A percentile compares a stretch with the other conserved stretches of the same genome.
phyloP scores from a whole-genome alignment of 306 rosid genomes.

The Bauhinia variegata region DNA sequence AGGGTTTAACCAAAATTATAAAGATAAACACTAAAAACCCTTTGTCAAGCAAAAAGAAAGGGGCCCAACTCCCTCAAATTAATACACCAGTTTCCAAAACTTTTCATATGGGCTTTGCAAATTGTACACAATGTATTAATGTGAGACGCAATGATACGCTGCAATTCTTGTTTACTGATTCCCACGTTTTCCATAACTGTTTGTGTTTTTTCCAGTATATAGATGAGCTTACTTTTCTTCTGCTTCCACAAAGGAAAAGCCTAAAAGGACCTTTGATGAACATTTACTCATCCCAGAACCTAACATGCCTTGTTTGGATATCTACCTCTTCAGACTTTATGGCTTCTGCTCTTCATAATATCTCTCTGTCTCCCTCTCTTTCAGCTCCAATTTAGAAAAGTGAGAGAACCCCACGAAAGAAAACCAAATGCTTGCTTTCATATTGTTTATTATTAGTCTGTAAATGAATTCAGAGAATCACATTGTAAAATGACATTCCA shows the following conservation, averaged over 20 bases:
- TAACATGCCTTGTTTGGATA: slow-evolving; percentile 35
- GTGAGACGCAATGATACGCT: background rate
- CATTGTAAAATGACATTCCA: slow-evolving; percentile 9
- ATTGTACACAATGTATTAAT: slow-evolving; percentile 10
- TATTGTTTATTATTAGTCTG: slow-evolving; percentile 5
- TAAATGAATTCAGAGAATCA: slow-evolving; percentile 17
- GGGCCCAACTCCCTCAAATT: slow-evolving; percentile 9
- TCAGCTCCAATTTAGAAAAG: slow-evolving; percentile 26
- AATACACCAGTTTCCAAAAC: slow-evolving; percentile 20
- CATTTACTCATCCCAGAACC: slow-evolving; percentile 36
- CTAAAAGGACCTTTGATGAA: slow-evolving; percentile 36
- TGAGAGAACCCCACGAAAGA: slow-evolving; percentile 26
- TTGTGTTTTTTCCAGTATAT: slow-evolving; percentile 25
- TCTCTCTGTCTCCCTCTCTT: background rate
- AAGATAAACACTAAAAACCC: slow-evolving; percentile 18
- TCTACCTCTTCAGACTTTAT: background rate
- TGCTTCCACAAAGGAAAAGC: slow-evolving; percentile 26
- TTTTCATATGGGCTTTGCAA: slow-evolving; percentile 13
- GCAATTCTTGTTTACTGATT: slow-evolving; percentile 35
- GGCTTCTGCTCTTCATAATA: background rate
- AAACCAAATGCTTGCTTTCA: slow-evolving; percentile 28
- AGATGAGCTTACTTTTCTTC: slow-evolving; percentile 11
- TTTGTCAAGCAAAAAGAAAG: slow-evolving; percentile 34
- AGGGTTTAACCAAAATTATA: background rate
- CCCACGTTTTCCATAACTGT: slow-evolving; percentile 33